These are phyloP conservation scores for Annulohypoxylon truncatum DNA, from an alignment of 2,329 filamentous ascomycete genomes.

Conservation along the genomic window DNA sequence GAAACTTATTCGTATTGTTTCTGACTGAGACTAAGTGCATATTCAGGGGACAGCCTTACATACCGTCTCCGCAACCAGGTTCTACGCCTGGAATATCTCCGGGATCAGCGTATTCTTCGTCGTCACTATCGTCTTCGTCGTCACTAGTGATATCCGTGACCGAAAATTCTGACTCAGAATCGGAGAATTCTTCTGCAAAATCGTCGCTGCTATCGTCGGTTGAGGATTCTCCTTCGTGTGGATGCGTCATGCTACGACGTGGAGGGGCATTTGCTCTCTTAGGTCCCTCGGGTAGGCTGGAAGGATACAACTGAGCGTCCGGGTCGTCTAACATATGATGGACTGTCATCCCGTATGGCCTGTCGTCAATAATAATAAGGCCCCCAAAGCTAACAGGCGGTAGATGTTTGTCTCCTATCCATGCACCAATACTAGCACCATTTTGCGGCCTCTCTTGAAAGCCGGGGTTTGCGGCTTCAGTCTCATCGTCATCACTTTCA, in stretches of 20 bases:
- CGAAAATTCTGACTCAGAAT: constrained; percentile 62
- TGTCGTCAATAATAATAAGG: constrained; percentile 84
- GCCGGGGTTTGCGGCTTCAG: constrained; percentile 72
- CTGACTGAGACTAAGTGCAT: constrained; percentile 14
- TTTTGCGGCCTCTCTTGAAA: constrained; percentile 84
- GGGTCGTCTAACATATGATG: constrained; percentile 93
- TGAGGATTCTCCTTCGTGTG: constrained; percentile 52
- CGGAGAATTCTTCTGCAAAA: constrained; percentile 70
- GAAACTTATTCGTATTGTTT: constrained; percentile 2
- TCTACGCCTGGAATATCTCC: constrained; percentile 85
- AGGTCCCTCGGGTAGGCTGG: constrained; percentile 21
- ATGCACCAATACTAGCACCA: constrained; percentile 93
- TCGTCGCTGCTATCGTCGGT: constrained; percentile 63
- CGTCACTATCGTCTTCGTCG: constrained; percentile 61
- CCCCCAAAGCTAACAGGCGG: constrained; percentile 93
- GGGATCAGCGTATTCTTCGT: constrained; percentile 67
- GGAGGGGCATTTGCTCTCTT: constrained; percentile 36
- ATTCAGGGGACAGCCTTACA: constrained; percentile 35
- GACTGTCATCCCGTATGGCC: constrained; percentile 93
- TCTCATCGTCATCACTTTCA: constrained; percentile 54
- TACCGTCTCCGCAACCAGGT: constrained; percentile 75
- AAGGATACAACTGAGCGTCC: constrained; percentile 25
- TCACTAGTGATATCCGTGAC: constrained; percentile 62
- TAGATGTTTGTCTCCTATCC: constrained; percentile 84
- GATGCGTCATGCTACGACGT: constrained; percentile 43